Evolutionary conservation across 345 rosid genomes (phyloP), one percentile per base, ranked within the genome.

Genomic region (Kernera saxatilis): DNA sequence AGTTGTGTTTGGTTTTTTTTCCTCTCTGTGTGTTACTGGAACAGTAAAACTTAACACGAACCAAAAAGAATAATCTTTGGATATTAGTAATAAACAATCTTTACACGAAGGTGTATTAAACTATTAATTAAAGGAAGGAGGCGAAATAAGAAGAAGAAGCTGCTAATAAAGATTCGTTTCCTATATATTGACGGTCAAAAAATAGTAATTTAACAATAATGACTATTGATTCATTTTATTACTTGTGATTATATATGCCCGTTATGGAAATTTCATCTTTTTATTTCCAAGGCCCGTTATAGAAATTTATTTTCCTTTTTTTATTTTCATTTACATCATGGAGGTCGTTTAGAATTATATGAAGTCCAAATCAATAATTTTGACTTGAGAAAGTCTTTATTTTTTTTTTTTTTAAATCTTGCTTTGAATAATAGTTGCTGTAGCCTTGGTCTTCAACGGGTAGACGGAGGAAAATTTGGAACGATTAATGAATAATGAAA

Each of bases 371-470:
- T 75, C 65, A 45, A 26, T 56, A 18, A 7, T 52, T 22, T 68
- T 75, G 79, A 75, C 75, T 54, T 63, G 21, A 3, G 52, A 69
- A 75, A 69, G 70, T 69, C 69, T 59, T 15, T 8, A 1, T 23
- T 18, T 10, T 21, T 33, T 35, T 35, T 36, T 27, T 39, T 33
- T 14, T 12, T 23, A 41, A 40, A 67, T 73, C 6, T 22, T 21
- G 12, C 15, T 60, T 71, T 62, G 54, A 71, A 71, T 14, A 59
- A 13, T 36, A 46, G 19, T 23, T 12, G 11, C 4, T 55, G 1
- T 46, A 45, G 41, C 9, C 5, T 19, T 67, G 56, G 56, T 14
- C 40, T 72, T 64, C 46, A 53, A 64, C 4, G 64, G 27, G 1
- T 52, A 63, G 53, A 30, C 1, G 15, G 41, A 54, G 6, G 40